Base-by-base conservation (phyloP, 2,329 filamentous ascomycete genomes). In the Talaromyces sp. region DNA sequence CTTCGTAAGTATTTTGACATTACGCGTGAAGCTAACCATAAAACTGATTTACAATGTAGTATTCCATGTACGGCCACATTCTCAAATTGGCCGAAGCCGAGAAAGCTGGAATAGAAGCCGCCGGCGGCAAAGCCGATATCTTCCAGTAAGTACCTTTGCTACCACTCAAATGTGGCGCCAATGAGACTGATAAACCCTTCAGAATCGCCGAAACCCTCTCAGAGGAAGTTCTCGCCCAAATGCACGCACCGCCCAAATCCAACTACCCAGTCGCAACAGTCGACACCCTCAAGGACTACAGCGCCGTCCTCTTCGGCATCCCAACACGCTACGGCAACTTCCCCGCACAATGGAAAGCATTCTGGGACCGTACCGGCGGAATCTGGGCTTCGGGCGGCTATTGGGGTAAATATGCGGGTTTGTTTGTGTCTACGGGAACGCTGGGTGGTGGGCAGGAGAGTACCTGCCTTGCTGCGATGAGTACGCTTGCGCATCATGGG, bases 261-360 rank as follows among this genome's bases (percentile, higher is more conserved):
- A 77, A 85, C 69, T 82, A 95, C 76, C 85, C 88, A 65, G 77
- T 92, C 70, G 83, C 89, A 66, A 81, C 84, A 73, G 84, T 86
- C 58, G 77, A 85, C 14, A 82, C 78, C 35, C 88, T 97, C 52
- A 86, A 88, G 74, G 69, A 83, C 60, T 98, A 96, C 82, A 93
- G 98, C 75, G 94, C 83, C 70, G 89, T 97, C 83, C 89, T 99
- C 69, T 86, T 98, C 73, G 95, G 95, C 70, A 95, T 98, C 78
- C 95, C 95, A 67, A 99, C 95, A 60, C 88, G 95, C 71, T 99
- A 92, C 82, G 95, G 94, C 73, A 98, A 96, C 87, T 97, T 97
- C 86, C 93, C 94, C 59, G 91, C 90, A 16, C 95, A 99, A 83
- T 97, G 91, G 91, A 97, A 95, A 85, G 80, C 78, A 62, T 83